These are phyloP conservation scores for Galeopsis tetrahit DNA, from an alignment of 257 asterid genomes.

Conservation along the genomic window DNA sequence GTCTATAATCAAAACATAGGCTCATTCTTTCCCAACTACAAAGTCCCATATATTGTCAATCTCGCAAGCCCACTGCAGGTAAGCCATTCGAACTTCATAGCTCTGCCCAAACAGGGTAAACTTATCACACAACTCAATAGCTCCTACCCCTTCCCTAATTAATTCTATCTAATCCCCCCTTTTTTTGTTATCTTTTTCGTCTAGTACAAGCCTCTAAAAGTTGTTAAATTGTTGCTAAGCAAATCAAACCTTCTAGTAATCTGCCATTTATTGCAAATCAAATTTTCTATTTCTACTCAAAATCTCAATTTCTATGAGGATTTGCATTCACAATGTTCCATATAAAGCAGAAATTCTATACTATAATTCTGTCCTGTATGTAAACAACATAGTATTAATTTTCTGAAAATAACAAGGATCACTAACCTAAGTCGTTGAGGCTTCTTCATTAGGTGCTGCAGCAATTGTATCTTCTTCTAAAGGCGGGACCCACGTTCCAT, in stretches of 20 bases:
- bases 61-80: background rate
- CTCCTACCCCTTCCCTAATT: background rate
- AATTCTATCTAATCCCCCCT: background rate
- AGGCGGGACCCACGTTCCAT: conserved; percentile 63
- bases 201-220: background rate
- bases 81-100: background rate
- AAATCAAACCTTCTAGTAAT: background rate
- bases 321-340: background rate
- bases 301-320: background rate
- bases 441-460: too few relatives aligned
- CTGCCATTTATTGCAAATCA: background rate
- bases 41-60: background rate
- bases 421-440: conserved; percentile 25
- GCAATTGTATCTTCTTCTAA: conserved; percentile 13
- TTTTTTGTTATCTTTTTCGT: background rate
- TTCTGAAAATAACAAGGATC: background rate
- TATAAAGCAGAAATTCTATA: background rate
- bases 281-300: background rate
- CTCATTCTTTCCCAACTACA: background rate
- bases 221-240: background rate
- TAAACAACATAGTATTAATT: too few relatives aligned
- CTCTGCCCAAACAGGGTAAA: background rate
- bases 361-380: background rate
- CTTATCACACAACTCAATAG: background rate
- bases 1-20: background rate